These are phyloP conservation scores for Schizophyllum amplum DNA, from an alignment of 1,284 basidiomycete genomes.

Conservation along the genomic window DNA sequence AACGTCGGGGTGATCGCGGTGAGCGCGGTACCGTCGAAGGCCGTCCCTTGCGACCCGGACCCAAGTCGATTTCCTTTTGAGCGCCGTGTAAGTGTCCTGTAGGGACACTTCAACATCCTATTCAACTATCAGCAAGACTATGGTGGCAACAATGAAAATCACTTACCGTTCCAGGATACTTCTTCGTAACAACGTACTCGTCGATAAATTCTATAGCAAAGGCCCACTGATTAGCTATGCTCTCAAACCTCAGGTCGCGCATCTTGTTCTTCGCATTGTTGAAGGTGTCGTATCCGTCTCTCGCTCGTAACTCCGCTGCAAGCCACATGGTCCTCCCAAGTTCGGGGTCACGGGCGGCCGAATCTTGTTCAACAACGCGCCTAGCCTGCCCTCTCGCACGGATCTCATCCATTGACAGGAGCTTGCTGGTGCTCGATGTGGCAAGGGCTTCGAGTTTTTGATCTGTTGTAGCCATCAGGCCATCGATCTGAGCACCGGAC, in stretches of 20 bases:
- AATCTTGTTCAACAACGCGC: not conserved
- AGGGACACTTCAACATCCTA: not conserved
- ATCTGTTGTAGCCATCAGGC: no score
- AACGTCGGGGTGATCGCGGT: not conserved
- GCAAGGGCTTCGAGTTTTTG: no score
- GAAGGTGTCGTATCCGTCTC: not conserved
- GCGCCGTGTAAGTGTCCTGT: not conserved
- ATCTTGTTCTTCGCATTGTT: not conserved
- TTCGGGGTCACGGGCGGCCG: not conserved
- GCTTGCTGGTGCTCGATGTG: no score
- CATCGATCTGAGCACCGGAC: no score
- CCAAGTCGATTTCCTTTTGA: not conserved
- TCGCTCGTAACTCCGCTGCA: not conserved
- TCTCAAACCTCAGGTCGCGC: not conserved
- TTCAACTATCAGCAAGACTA: not conserved
- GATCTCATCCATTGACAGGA: not conserved
- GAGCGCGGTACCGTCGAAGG: not conserved
- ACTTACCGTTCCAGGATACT: not conserved
- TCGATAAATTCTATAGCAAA: not conserved
- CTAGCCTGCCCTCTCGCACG: not conserved
- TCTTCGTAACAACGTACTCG: not conserved
- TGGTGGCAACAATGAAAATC: not conserved
- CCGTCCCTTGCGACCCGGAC: not conserved
- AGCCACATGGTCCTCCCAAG: no score
- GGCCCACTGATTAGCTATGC: not conserved